phyloP scores from a whole-genome alignment of 805 yeast genomes.

The Blastobotrys chiropterorum region DNA sequence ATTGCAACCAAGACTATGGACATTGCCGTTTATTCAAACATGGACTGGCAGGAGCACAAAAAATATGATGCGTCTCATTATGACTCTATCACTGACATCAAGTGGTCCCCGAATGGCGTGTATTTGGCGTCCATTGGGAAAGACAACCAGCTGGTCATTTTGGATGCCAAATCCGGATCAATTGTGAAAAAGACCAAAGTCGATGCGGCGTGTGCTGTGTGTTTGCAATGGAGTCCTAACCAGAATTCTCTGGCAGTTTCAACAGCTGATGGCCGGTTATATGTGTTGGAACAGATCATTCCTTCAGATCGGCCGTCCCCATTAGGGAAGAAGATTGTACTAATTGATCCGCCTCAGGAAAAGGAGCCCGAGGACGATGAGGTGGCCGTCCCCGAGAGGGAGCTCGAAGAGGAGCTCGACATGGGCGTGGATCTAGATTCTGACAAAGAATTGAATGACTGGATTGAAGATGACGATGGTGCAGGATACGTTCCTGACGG shows the following conservation, averaged over 20 bases:
- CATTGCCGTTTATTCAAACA: slow-evolving; percentile 24
- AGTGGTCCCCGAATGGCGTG: slow-evolving; percentile 57
- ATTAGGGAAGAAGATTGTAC: not conserved
- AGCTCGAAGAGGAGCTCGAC: slow-evolving; percentile 19
- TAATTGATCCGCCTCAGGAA: not conserved
- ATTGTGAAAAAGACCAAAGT: slow-evolving; percentile 32
- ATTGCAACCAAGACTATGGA: slow-evolving; percentile 46
- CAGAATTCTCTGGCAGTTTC: slow-evolving; percentile 28
- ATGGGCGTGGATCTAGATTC: slow-evolving; percentile 23
- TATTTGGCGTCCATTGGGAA: slow-evolving; percentile 53
- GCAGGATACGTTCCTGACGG: slow-evolving; percentile 37
- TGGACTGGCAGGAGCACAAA: slow-evolving; percentile 22
- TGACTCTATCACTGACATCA: slow-evolving; percentile 42
- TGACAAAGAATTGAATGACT: slow-evolving; percentile 43
- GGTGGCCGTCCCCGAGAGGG: slow-evolving; percentile 9
- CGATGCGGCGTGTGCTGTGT: slow-evolving; percentile 3
- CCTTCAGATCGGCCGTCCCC: not conserved
- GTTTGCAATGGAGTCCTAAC: slow-evolving; percentile 37
- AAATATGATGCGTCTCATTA: slow-evolving; percentile 23
- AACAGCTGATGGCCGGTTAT: slow-evolving; percentile 30
- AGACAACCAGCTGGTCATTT: slow-evolving; percentile 47
- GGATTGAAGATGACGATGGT: slow-evolving; percentile 60
- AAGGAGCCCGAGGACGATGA: slow-evolving; percentile 23
- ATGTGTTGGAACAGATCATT: slow-evolving; percentile 16
- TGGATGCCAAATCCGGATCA: slow-evolving; percentile 42